Evolutionary conservation across 371 early-diverging fungal genomes (phyloP).

Genomic region (Mortierella sp.): DNA sequence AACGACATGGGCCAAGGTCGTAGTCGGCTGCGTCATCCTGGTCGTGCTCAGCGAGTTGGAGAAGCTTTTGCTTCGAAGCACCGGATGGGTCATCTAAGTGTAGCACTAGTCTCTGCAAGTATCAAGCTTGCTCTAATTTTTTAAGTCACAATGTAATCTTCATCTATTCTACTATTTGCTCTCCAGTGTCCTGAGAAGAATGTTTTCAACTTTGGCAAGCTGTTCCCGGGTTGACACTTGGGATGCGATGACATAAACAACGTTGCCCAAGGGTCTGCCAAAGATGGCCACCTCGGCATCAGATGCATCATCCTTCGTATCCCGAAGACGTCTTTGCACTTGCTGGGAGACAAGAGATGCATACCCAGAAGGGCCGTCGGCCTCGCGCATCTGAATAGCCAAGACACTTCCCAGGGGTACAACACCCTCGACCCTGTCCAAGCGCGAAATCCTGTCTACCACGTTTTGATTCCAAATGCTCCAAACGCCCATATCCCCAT

Average conservation of each 20-base stretch:
- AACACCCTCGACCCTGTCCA: constrained; percentile 74
- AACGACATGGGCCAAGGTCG: constrained; percentile 81
- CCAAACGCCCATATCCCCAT: constrained; percentile 54
- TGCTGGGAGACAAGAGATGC: constrained; percentile 62
- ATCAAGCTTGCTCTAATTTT: too few species aligned
- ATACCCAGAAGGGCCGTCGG: constrained; percentile 66
- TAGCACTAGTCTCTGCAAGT: too few species aligned
- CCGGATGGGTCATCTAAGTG: constrained; percentile 31
- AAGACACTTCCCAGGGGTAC: constrained; percentile 79
- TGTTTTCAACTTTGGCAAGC: constrained; percentile 63
- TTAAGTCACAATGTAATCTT: too few species aligned
- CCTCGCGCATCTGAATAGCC: constrained; percentile 72
- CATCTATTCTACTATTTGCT: constrained; percentile 2
- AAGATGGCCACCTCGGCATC: constrained; percentile 54
- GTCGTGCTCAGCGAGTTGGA: constrained; percentile 74
- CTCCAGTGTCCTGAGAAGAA: constrained; percentile 54
- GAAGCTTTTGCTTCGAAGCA: constrained; percentile 58
- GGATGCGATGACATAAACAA: constrained; percentile 81
- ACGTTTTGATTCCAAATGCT: constrained; percentile 67
- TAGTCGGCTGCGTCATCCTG: constrained; percentile 74
- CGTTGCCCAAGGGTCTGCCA: constrained; percentile 78
- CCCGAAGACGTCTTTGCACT: constrained; percentile 61
- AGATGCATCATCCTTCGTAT: constrained; percentile 11
- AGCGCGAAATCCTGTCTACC: constrained; percentile 63
- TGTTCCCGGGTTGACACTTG: constrained; percentile 65